phyloP scores from a whole-genome alignment of 2,329 filamentous ascomycete species.

The Mycosphaerella arachidis region DNA sequence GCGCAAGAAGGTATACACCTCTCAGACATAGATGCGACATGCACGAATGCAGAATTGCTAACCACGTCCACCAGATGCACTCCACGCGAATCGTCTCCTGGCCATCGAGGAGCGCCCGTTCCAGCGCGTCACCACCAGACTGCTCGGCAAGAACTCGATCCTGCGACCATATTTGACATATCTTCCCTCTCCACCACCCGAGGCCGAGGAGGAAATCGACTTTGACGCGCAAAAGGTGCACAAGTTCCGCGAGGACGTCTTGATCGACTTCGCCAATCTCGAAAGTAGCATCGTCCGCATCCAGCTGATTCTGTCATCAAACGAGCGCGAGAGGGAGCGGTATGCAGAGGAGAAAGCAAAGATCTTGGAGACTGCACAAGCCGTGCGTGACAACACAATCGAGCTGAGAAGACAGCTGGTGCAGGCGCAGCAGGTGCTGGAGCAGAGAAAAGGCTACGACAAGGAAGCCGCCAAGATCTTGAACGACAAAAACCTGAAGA shows the following conservation, averaged over 20 bases:
- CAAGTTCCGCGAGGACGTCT: constrained; percentile 73
- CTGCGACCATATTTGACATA: constrained; percentile 50
- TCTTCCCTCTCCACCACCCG: constrained; percentile 63
- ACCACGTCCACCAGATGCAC: constrained; percentile 55
- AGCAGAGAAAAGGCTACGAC: constrained; percentile 80
- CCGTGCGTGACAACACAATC: constrained; percentile 69
- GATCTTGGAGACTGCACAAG: constrained; percentile 73
- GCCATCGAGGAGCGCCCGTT: constrained; percentile 91
- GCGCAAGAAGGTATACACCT: constrained; percentile 25
- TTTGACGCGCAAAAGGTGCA: constrained; percentile 45
- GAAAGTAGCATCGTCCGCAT: constrained; percentile 82
- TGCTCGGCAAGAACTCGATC: constrained; percentile 65
- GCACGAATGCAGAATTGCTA: background rate
- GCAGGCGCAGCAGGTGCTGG: constrained; percentile 68
- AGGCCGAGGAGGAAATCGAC: constrained; percentile 37
- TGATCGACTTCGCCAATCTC: constrained; percentile 83
- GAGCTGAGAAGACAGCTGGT: constrained; percentile 71
- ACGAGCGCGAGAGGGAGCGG: constrained; percentile 74
- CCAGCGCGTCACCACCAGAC: constrained; percentile 77
- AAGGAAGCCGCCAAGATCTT: constrained; percentile 83
- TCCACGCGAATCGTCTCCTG: constrained; percentile 82
- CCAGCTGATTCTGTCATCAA: constrained; percentile 79
- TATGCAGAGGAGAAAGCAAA: constrained; percentile 76
- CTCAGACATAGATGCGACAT: background rate
- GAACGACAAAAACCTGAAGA: constrained; percentile 70